Conservation (phyloP, 306 rosid genomes). For the Astragalus glycyphyllos region DNA sequence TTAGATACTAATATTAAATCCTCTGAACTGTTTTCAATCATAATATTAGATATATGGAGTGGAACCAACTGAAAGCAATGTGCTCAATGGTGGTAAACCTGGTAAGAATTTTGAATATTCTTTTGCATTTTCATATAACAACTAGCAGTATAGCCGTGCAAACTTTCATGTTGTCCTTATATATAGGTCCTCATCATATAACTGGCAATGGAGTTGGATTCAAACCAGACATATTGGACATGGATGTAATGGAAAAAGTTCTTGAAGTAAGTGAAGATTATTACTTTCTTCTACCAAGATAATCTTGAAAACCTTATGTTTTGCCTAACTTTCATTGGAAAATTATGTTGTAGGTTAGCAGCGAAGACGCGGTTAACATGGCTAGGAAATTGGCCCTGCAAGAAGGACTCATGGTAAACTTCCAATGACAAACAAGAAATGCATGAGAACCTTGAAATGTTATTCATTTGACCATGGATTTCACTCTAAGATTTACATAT, state of each 20-base stretch:
- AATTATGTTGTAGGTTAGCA: conserved; percentile 68
- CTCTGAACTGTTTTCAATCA: conserved; percentile 36
- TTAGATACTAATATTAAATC: conserved; percentile 27
- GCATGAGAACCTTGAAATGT: conserved; percentile 23
- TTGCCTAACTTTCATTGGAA: conserved; percentile 35
- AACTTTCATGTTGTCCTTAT: conserved; percentile 34
- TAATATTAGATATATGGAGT: conserved; percentile 68
- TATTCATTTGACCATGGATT: conserved; percentile 14
- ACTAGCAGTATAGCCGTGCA: neutral
- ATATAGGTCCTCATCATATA: conserved; percentile 84
- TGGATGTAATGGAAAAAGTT: conserved; percentile 93
- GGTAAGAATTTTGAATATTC: conserved; percentile 50
- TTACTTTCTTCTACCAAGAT: neutral
- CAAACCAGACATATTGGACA: conserved; percentile 94
- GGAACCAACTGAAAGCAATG: conserved; percentile 91
- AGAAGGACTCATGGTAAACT: conserved; percentile 92
- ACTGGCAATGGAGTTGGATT: conserved; percentile 95
- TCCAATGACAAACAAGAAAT: conserved; percentile 25
- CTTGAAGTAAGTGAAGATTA: conserved; percentile 69
- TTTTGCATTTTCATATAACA: conserved; percentile 2
- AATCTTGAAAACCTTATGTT: neutral
- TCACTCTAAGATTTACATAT: conserved; percentile 1
- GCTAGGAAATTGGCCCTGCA: conserved; percentile 85
- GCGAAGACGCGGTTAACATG: conserved; percentile 93
- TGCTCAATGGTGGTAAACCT: conserved; percentile 93